phyloP scores from a whole-genome alignment of 805 yeast genomes.

The Lipomyces yamanashiensis region DNA sequence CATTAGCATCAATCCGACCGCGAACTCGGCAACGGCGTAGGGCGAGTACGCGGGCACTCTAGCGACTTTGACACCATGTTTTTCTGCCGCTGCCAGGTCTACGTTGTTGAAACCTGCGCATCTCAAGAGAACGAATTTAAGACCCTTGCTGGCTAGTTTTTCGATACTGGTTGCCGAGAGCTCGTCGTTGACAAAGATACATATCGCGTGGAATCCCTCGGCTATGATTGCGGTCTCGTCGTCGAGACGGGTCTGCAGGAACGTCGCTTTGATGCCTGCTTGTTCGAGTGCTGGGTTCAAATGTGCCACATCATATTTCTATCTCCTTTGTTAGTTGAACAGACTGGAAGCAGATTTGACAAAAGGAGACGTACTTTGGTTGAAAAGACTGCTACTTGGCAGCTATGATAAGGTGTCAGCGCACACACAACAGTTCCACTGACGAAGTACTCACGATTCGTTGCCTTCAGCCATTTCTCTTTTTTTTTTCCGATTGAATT shows the following conservation, averaged over 20 bases:
- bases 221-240: conserved; percentile 37
- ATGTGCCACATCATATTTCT: conserved; percentile 35
- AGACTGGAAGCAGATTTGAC: not conserved
- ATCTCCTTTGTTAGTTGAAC: not conserved
- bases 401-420: not conserved
- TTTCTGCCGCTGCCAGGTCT: conserved; percentile 38
- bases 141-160: conserved; percentile 31
- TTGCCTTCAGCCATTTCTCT: too few relatives aligned
- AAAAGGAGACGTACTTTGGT: conserved; percentile 29
- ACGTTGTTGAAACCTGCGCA: conserved; percentile 42
- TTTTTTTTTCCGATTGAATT: too few relatives aligned
- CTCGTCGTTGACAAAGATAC: conserved; percentile 40
- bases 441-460: too few relatives aligned
- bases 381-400: conserved; percentile 36
- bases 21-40: conserved; percentile 42
- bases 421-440: too few relatives aligned
- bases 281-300: conserved; percentile 34
- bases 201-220: conserved; percentile 37
- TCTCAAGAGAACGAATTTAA: conserved; percentile 37
- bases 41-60: conserved; percentile 42
- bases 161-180: conserved; percentile 31
- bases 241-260: conserved; percentile 32
- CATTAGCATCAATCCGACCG: conserved; percentile 41
- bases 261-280: conserved; percentile 16
- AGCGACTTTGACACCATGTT: conserved; percentile 38